A percentile compares a stretch with the other conserved stretches of the same genome.
Evolutionary conservation across 345 rosid genomes (phyloP).

Genomic region (Sonneratia caseolaris): DNA sequence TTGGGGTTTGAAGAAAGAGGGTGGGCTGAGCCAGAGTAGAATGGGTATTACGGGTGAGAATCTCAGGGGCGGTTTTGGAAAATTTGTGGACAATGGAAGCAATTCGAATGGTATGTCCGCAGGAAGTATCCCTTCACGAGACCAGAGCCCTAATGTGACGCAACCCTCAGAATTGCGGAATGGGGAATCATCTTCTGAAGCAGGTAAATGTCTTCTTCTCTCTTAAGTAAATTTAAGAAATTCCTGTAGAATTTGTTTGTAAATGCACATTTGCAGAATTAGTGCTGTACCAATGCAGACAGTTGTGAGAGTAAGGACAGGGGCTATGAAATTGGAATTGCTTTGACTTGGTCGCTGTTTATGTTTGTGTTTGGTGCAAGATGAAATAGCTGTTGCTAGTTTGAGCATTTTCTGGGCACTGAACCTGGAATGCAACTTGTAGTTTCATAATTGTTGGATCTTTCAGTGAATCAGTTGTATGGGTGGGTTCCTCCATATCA

Average conservation of each 20-base stretch:
- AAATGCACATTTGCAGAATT: background rate
- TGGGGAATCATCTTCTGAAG: slow-evolving; percentile 56
- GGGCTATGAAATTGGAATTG: background rate
- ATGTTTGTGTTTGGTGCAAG: background rate
- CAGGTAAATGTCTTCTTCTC: slow-evolving; percentile 16
- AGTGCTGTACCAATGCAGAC: background rate
- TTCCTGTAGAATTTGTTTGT: background rate
- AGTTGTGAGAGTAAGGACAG: background rate
- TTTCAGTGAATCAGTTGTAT: background rate
- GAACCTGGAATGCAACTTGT: background rate
- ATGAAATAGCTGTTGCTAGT: background rate
- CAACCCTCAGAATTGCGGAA: slow-evolving; percentile 44
- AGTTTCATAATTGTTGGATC: background rate
- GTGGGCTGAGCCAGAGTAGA: slow-evolving; percentile 23
- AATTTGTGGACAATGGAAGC: slow-evolving; percentile 27
- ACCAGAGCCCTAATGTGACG: slow-evolving; percentile 49
- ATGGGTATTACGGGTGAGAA: slow-evolving; percentile 33
- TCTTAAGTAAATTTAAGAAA: background rate
- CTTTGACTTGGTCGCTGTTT: background rate
- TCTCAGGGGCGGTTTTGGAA: slow-evolving; percentile 3
- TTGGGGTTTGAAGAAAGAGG: slow-evolving; percentile 36
- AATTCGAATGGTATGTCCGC: slow-evolving; percentile 33
- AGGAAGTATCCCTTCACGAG: slow-evolving; percentile 44
- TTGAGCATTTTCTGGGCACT: background rate
- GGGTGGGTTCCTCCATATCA: background rate